Evolutionary conservation across 1,284 basidiomycete species (phyloP).

Genomic region (Ustanciosporium gigantosporum): DNA sequence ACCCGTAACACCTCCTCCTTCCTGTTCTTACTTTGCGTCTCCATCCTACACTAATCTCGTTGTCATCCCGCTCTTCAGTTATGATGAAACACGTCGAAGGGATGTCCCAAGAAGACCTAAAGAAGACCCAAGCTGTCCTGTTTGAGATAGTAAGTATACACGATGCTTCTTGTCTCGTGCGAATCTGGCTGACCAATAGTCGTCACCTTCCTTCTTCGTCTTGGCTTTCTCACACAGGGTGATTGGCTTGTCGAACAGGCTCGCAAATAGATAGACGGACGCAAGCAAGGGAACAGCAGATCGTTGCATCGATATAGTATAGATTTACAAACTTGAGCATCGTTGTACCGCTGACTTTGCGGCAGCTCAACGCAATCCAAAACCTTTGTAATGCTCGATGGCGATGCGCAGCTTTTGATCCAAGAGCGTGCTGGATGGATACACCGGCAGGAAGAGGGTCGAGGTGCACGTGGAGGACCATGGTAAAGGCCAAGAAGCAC

Average conservation of each 20-base stretch:
- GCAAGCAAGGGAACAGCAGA: background rate
- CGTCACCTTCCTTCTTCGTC: background rate
- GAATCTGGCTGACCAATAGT: background rate
- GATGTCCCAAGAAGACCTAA: slow-evolving; percentile 39
- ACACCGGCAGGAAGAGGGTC: slow-evolving; percentile 44
- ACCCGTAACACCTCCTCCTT: background rate
- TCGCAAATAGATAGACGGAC: slow-evolving; percentile 18
- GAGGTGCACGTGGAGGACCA: slow-evolving; percentile 50
- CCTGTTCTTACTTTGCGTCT: too few species aligned
- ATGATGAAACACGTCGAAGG: slow-evolving; percentile 61
- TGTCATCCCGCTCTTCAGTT: slow-evolving; percentile 16
- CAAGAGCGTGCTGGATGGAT: slow-evolving; percentile 9
- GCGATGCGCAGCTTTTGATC: slow-evolving; percentile 33
- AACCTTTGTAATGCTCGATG: slow-evolving; percentile 43
- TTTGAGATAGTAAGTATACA: slow-evolving; percentile 37
- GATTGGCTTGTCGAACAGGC: slow-evolving; percentile 34
- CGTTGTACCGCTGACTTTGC: too few species aligned
- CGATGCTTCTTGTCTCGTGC: too few species aligned
- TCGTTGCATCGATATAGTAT: background rate
- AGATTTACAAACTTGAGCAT: too few species aligned
- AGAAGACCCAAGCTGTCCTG: slow-evolving; percentile 43
- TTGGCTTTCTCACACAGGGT: slow-evolving; percentile 1
- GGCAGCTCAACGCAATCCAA: slow-evolving; percentile 30
- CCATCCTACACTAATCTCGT: background rate
- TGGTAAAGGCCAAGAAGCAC: slow-evolving; percentile 28